Conservation (phyloP, 306 rosid genomes). For the Alnus glutinosa region DNA sequence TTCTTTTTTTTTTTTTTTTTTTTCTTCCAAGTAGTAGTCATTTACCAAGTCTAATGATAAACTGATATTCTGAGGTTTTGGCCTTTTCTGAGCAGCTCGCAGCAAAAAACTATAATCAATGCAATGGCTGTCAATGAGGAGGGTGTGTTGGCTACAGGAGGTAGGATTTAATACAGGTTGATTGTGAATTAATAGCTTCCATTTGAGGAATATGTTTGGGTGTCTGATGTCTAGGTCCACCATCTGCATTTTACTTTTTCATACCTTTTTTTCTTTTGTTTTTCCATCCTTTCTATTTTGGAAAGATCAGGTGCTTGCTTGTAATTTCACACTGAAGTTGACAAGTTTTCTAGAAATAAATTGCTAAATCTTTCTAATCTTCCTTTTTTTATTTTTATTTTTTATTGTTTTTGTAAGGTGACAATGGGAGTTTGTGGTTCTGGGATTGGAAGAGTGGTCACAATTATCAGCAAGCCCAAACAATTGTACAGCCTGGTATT, state of each 20-base stretch:
- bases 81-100: conserved; percentile 60
- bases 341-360: conserved; percentile 2
- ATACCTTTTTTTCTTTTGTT: too few species aligned
- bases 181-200: neutral
- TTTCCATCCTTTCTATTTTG: neutral
- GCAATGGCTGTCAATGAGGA: conserved; percentile 98
- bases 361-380: neutral
- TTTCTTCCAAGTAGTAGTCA: neutral
- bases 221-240: conserved; percentile 1
- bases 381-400: neutral
- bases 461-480: conserved; percentile 91
- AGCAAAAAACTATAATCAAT: conserved; percentile 93
- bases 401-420: conserved; percentile 52
- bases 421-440: conserved; percentile 97
- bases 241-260: neutral
- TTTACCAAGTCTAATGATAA: neutral
- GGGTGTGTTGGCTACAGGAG: conserved; percentile 95
- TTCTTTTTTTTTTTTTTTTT: neutral
- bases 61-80: conserved; percentile 18
- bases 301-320: neutral
- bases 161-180: conserved; percentile 41
- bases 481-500: conserved; percentile 93
- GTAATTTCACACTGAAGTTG: neutral
- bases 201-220: neutral
- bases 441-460: conserved; percentile 99